Conservation (phyloP, 495 filamentous ascomycete genomes). For the Daldinia bambusicola region DNA sequence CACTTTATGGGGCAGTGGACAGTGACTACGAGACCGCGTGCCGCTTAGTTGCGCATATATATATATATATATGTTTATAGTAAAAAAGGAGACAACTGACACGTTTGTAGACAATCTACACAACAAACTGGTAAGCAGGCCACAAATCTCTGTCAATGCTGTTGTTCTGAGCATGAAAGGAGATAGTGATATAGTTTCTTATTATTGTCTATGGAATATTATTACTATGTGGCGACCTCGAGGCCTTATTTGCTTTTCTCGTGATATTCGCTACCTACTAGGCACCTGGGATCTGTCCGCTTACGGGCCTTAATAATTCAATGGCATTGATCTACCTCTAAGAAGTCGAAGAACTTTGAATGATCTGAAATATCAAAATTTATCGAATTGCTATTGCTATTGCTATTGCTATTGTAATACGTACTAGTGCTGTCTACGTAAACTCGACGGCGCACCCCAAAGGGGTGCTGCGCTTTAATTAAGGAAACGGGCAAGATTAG, state of each 20-base stretch:
- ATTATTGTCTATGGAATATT: background rate
- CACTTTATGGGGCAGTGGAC: too few species aligned
- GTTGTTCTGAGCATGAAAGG: background rate
- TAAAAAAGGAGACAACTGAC: background rate
- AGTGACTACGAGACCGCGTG: background rate
- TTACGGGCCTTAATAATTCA: too few species aligned
- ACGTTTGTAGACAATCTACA: background rate
- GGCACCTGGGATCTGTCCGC: too few species aligned
- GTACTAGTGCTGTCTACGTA: background rate
- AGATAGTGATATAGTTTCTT: background rate
- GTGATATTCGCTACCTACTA: too few species aligned
- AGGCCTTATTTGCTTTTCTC: too few species aligned
- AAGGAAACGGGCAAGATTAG: too few species aligned
- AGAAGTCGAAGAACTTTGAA: too few species aligned
- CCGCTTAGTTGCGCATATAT: background rate
- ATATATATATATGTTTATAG: background rate
- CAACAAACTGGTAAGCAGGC: background rate
- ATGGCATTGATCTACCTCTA: too few species aligned
- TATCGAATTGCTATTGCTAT: background rate
- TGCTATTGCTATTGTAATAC: background rate
- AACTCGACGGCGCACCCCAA: too few species aligned
- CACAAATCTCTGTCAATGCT: background rate
- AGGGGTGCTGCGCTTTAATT: too few species aligned
- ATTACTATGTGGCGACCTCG: background rate
- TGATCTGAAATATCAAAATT: too few species aligned